Base-by-base conservation (phyloP, 2,329 filamentous ascomycete genomes). In the Trichophyton rubrum region DNA sequence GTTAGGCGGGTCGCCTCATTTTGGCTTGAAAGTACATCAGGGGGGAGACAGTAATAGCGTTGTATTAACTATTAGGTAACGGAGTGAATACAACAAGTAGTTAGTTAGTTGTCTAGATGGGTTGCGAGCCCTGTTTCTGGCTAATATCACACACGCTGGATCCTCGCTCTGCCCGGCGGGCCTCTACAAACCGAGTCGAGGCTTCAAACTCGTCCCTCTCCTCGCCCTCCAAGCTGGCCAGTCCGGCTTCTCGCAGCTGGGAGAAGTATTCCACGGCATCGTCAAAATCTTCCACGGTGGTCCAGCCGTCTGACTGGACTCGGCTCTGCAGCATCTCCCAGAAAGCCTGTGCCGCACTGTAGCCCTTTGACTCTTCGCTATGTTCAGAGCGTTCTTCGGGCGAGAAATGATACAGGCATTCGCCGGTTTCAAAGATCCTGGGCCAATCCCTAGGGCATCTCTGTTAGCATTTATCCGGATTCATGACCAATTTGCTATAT, bases 321-420 rank as follows among this genome's bases (percentile, higher is more conserved):
- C 2, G 47, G n/a, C 49, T 59, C 13, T 61, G 24, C 9, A 65
- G 20, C 13, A 24, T 13, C 13, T 65, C 62, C 63, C 62, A 65
- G 43, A 65, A 63, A 17, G 63, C 63, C 40, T 61, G 58, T 15
- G 43, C 8, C 3, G 56, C 51, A 15, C 62, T 63, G 35, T 45
- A 65, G 7, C 47, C 62, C 9, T 60, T 57, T 11, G 49, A 53
- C 17, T 62, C 62, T 22, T 65, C 27, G n/a, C 11, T 20, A 30
- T 63, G 62, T n/a, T 59, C 11, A 1, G 53, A n/a, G 13, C 61
- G 51, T 11, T 63, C 59, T 4, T 63, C 59, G 5, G 47, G 30
- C 17, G 62, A 38, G 49, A 65, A 65, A n/a, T 60, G 59, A 55
- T 58, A 61, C 2, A 62, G 62, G 17, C 60, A 62, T 3, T 11